Evolutionary conservation across 2,329 filamentous ascomycete species (phyloP).

Genomic region (Clarireedia monteithiana): DNA sequence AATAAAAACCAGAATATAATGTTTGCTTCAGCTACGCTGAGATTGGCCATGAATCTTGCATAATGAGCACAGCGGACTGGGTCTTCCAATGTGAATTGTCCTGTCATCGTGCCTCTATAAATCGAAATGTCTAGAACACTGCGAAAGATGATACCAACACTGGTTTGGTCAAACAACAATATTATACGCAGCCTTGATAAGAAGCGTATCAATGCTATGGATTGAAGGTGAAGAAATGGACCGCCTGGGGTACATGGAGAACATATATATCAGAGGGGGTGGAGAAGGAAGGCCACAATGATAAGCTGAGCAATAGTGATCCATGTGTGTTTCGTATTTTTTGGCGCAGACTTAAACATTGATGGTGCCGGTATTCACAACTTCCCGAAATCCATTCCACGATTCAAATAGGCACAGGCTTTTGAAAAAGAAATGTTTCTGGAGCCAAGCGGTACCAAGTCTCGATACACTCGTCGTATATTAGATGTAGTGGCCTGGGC

Average conservation of each 20-base stretch:
- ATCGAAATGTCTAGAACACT: no score
- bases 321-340: not conserved
- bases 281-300: not conserved
- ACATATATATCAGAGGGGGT: no score
- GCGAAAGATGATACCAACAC: no score
- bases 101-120: slow-evolving; percentile 27
- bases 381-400: no score
- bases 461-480: not conserved
- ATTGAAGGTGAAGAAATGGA: no score
- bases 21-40: slow-evolving; percentile 37
- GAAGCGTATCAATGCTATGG: no score
- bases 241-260: no score
- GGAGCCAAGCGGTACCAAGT: not conserved
- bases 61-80: slow-evolving; percentile 33
- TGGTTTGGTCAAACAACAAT: no score
- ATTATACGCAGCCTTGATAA: no score
- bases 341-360: not conserved
- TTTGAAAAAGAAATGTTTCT: no score
- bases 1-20: slow-evolving; percentile 42
- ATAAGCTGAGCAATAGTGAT: not conserved
- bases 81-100: slow-evolving; percentile 29
- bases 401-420: no score
- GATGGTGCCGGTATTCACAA: not conserved
- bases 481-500: not conserved
- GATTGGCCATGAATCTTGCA: slow-evolving; percentile 37